Base-by-base conservation (phyloP, 306 rosid species). In the Ammopiptanthus mongolicus region DNA sequence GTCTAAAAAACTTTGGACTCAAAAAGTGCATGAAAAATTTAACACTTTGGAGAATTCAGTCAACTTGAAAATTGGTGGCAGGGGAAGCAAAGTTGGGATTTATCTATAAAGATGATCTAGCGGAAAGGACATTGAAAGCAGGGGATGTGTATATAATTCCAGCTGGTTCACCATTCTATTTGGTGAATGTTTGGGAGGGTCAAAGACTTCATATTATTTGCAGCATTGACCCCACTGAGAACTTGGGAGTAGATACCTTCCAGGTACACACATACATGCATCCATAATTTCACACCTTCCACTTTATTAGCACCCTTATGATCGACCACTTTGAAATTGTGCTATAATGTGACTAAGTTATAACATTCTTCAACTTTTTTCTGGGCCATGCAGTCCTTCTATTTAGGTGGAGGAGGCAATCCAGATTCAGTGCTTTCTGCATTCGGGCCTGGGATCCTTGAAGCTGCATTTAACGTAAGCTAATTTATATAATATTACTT, bases 21-120 rank as follows among this genome's bases (percentile, higher is more conserved):
- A 11, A 42, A 51, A 21, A 22, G n/a, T 51, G 65, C 25, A 31
- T 44, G 19, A 56, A 57, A 67, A 44, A 0, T 67, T 41, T 6
- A 46, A 13, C 15, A 19, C 3, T 22, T 15, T 34, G n/a, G 50
- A 68, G 77, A 50, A 62, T 1, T 44, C 39, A 37, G 17, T 69
- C 12, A 55, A n/a, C 4, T 21, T 80, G 42, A 19, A 65, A 59
- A 57, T 13, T 69, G 39, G 14, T 48, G 87, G 79, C 90, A 95
- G 98, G 98, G 66, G 97, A 84, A 71, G 96, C 88, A 44, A 90
- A 86, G 56, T 44, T 95, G 78, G 98, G 98, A 41, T 76, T 83
- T 64, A 86, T 91, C 42, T 85, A 88, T 77, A 75, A 71, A 58
- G 92, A 85, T 77, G 75, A 85, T 46, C 62, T 95, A 21, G 93